phyloP scores from a whole-genome alignment of 192 early-diverging fungal genomes.

The Entomortierella lignicola region DNA sequence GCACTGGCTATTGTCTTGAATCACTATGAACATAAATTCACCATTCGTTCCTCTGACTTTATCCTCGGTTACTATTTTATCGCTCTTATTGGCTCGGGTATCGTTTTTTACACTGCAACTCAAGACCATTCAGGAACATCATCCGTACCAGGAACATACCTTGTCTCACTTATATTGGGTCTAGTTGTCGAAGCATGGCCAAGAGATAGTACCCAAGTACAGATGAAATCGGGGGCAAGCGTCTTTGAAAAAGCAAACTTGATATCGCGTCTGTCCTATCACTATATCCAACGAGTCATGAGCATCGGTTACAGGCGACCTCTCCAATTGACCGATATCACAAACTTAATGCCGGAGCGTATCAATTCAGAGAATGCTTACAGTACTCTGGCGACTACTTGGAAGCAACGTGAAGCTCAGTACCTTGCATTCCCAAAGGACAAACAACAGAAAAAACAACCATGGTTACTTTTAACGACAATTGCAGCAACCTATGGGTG shows the following conservation, averaged over 20 bases:
- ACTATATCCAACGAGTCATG: constrained; percentile 45
- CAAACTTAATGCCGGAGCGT: constrained; percentile 28
- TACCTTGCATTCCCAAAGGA: neutral
- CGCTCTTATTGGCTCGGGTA: neutral
- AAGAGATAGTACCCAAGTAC: constrained; percentile 22
- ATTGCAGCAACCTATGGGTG: constrained; percentile 15
- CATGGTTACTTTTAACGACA: constrained; percentile 25
- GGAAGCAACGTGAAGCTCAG: neutral
- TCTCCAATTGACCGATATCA: constrained; percentile 11
- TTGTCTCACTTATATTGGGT: constrained; percentile 8
- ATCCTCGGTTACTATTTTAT: constrained; percentile 31
- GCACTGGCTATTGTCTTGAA: constrained; percentile 26
- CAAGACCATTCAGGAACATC: neutral
- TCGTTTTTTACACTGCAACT: neutral
- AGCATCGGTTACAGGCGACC: constrained; percentile 28
- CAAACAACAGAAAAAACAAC: constrained; percentile 3
- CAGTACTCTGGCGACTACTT: constrained; percentile 1
- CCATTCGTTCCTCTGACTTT: constrained; percentile 24
- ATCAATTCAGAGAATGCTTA: constrained; percentile 32
- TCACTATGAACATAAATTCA: constrained; percentile 20
- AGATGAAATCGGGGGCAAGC: constrained; percentile 16
- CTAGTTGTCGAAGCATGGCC: constrained; percentile 32
- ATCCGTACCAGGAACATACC: neutral
- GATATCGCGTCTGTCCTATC: constrained; percentile 33
- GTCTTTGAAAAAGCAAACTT: constrained; percentile 44